Percentiles rank a stretch among this genome's conserved stretches.
phyloP scores from a whole-genome alignment of 2,329 filamentous ascomycete genomes.

The Cadophora gregata region DNA sequence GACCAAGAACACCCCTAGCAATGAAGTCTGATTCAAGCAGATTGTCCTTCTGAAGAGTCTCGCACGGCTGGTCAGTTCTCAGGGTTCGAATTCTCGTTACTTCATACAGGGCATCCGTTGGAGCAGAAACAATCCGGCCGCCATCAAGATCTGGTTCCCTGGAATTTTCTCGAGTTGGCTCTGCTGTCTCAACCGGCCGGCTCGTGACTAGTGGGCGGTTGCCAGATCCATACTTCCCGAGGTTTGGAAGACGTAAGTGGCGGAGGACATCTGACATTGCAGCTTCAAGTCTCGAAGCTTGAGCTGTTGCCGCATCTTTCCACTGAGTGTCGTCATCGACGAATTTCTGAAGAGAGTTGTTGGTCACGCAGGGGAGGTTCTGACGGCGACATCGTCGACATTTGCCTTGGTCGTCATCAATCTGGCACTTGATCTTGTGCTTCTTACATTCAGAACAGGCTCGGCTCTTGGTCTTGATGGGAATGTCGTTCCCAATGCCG shows the following conservation, averaged over 20 bases:
- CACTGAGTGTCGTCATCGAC: slow-evolving; percentile 9
- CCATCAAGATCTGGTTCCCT: slow-evolving; percentile 10
- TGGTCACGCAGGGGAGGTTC: slow-evolving; percentile 1
- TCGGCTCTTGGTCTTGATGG: slow-evolving; percentile 8
- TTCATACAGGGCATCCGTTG: background rate
- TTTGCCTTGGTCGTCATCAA: slow-evolving; percentile 8
- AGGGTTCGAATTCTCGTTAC: background rate
- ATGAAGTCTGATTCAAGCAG: slow-evolving; percentile 7
- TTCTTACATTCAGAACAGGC: slow-evolving; percentile 11
- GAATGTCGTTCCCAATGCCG: background rate
- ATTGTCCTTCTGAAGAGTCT: background rate
- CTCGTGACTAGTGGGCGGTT: background rate
- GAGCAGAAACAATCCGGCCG: background rate
- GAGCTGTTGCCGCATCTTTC: background rate
- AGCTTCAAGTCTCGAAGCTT: background rate
- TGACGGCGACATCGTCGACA: slow-evolving; percentile 3
- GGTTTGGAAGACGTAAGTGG: background rate
- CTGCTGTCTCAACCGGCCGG: background rate
- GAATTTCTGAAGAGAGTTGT: slow-evolving; percentile 11
- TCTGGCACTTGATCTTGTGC: slow-evolving; percentile 8
- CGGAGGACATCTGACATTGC: slow-evolving; percentile 6
- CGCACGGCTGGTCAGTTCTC: background rate
- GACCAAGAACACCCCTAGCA: background rate
- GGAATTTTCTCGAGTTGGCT: background rate
- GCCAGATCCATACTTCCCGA: background rate